Evolutionary conservation across 225 moss, liverwort and hornwort genomes (phyloP), one percentile per base, ranked within the genome.

Genomic region (Lunularia cruciata): DNA sequence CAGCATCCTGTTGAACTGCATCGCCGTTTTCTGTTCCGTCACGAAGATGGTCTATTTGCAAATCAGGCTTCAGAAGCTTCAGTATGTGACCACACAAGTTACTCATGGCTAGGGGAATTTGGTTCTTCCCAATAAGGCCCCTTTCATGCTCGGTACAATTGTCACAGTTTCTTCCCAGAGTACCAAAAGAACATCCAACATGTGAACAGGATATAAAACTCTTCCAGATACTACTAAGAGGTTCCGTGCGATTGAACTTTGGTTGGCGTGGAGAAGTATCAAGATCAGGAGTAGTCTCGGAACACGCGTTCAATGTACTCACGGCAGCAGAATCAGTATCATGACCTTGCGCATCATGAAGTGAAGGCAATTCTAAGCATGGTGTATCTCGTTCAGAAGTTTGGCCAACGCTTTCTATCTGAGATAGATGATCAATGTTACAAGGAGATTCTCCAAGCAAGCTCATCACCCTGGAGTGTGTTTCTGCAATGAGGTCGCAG

Each of bases 51-150:
- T 71, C 47, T 18, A 40, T 33, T 45, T 63, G 28, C 15, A 60
- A 16, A 37, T 57, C 70, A 30, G 83, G 77, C 52, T 77, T 81
- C n/a, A 83, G 60, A 38, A 86, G 75, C 43, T 77, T 81, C 60
- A 85, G 51, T 12, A 81, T 57, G 57, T 57, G 65, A 77, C 73
- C 70, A 59, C 83, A 85, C 58, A 92, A 66, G 47, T 80, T 78
- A 57, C 72, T 61, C 37, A 90, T 59, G 56, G 86, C 92, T 48
- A 66, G 39, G 13, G 55, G 64, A 34, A 86, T 79, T 47, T 73
- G 74, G 65, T 83, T 74, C 65, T 33, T 40, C 46, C 65, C 49
- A 8, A 22, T 48, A 14, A 68, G 30, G 68, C 57, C 70, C 25
- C 43, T 36, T 69, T 73, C 76, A 34, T 63, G 60, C 16, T 60